Evolutionary conservation across 2,329 filamentous ascomycete species (phyloP).

Genomic region (Ceratocystis cubensis): DNA sequence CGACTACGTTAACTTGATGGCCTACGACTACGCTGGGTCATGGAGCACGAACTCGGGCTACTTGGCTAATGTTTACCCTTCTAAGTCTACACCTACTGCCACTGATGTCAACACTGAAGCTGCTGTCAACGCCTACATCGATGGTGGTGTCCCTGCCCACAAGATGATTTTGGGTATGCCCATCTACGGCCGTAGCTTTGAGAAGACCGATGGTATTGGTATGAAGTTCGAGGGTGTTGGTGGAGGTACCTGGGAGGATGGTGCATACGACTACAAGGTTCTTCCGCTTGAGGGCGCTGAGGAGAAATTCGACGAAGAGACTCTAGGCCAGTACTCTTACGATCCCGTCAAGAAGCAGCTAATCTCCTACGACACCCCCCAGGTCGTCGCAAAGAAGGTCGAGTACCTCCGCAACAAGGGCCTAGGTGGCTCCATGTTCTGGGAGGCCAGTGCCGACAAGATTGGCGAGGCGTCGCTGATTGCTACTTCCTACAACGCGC

Average conservation of each 20-base stretch:
- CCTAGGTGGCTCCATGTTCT: conserved; percentile 73
- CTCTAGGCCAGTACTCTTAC: conserved; percentile 59
- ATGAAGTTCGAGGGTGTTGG: conserved; percentile 49
- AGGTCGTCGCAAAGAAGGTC: conserved; percentile 49
- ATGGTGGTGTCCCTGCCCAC: conserved; percentile 44
- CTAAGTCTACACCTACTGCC: conserved; percentile 38
- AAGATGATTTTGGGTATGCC: conserved; percentile 73
- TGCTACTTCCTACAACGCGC: conserved; percentile 29
- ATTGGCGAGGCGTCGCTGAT: conserved; percentile 49
- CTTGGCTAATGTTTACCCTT: conserved; percentile 57
- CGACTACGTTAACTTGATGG: conserved; percentile 53
- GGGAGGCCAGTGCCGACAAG: conserved; percentile 63
- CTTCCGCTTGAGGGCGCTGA: conserved; percentile 50
- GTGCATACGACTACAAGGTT: conserved; percentile 70
- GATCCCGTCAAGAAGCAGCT: conserved; percentile 47
- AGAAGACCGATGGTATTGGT: conserved; percentile 50
- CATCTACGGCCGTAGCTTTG: conserved; percentile 63
- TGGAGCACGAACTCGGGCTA: conserved; percentile 56
- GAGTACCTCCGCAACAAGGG: conserved; percentile 48
- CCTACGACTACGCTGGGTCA: conserved; percentile 59
- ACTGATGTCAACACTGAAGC: conserved; percentile 59
- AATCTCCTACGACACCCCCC: conserved; percentile 58
- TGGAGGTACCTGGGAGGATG: conserved; percentile 56
- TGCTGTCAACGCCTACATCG: conserved; percentile 54
- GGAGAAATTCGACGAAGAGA: conserved; percentile 43